phyloP scores from a whole-genome alignment of 768 basidiomycete genomes.

The Psilocybe sp. region DNA sequence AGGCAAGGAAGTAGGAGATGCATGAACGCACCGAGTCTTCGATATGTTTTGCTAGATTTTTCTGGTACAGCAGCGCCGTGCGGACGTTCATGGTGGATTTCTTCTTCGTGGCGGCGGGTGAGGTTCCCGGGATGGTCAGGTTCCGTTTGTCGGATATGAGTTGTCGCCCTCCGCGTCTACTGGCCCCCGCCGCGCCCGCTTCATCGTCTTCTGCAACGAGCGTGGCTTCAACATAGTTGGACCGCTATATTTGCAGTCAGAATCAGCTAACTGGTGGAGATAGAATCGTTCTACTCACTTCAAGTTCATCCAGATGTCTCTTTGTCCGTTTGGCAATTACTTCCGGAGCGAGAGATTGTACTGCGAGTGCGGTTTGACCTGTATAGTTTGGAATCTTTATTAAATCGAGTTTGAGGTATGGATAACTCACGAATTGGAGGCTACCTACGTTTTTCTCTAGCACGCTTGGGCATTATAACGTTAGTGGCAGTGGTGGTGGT shows the following conservation, averaged over 20 bases:
- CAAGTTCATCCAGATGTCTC: conserved; percentile 81
- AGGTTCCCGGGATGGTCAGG: conserved; percentile 45
- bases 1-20: not conserved
- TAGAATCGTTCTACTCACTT: conserved; percentile 41
- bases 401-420: conserved; percentile 5
- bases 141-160: conserved; percentile 77
- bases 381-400: conserved; percentile 23
- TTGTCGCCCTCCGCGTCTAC: conserved; percentile 71
- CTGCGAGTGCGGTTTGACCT: conserved; percentile 41
- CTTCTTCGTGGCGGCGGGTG: conserved; percentile 59
- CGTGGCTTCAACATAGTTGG: conserved; percentile 70
- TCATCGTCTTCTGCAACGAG: conserved; percentile 45
- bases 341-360: conserved; percentile 53
- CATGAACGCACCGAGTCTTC: conserved; percentile 73
- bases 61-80: conserved; percentile 78
- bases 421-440: conserved; percentile 1
- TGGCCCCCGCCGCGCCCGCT: conserved; percentile 40
- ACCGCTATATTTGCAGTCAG: conserved; percentile 44
- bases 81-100: conserved; percentile 82
- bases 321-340: conserved; percentile 73
- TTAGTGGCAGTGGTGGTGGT: conserved; percentile 11
- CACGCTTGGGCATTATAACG: conserved; percentile 45
- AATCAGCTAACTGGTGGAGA: not conserved
- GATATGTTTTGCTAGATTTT: conserved; percentile 68
- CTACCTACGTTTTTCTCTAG: conserved; percentile 46